These are phyloP conservation scores for Penicillium sp. DNA, from an alignment of 2,329 filamentous ascomycete species.

Conservation along the genomic window DNA sequence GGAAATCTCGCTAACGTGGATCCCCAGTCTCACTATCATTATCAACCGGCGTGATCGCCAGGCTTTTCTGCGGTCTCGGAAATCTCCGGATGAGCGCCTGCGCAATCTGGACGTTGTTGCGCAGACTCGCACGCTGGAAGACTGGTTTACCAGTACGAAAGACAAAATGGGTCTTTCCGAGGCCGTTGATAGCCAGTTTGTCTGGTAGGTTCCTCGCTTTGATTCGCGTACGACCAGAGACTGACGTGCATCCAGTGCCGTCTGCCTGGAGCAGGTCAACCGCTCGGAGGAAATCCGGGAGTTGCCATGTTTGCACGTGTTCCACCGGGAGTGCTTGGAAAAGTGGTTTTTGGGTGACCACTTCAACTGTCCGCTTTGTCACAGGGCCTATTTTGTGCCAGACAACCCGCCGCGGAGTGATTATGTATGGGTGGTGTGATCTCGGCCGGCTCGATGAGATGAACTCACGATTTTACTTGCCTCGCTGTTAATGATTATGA, in stretches of 20 bases:
- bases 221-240: background rate
- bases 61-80: slow-evolving; percentile 20
- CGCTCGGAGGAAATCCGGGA: slow-evolving; percentile 38
- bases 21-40: slow-evolving; percentile 31
- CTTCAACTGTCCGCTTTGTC: slow-evolving; percentile 40
- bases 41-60: slow-evolving; percentile 32
- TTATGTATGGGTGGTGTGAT: slow-evolving; percentile 40
- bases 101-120: slow-evolving; percentile 37
- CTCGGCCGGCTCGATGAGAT: background rate
- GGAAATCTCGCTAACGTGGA: background rate
- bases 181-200: slow-evolving; percentile 35
- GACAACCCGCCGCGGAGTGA: slow-evolving; percentile 31
- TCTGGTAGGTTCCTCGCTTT: slow-evolving; percentile 29
- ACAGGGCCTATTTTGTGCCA: slow-evolving; percentile 35
- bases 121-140: slow-evolving; percentile 35
- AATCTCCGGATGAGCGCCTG: slow-evolving; percentile 30
- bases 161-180: slow-evolving; percentile 33
- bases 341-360: slow-evolving; percentile 42
- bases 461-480: slow-evolving; percentile 1
- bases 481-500: slow-evolving; percentile 7
- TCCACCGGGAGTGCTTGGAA: slow-evolving; percentile 41
- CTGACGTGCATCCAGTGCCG: slow-evolving; percentile 24
- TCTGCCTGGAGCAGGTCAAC: slow-evolving; percentile 40
- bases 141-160: slow-evolving; percentile 38
- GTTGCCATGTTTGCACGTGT: slow-evolving; percentile 40